Evolutionary conservation across 1,284 basidiomycete species (phyloP).

Genomic region (Cutaneotrichosporon cutaneum): DNA sequence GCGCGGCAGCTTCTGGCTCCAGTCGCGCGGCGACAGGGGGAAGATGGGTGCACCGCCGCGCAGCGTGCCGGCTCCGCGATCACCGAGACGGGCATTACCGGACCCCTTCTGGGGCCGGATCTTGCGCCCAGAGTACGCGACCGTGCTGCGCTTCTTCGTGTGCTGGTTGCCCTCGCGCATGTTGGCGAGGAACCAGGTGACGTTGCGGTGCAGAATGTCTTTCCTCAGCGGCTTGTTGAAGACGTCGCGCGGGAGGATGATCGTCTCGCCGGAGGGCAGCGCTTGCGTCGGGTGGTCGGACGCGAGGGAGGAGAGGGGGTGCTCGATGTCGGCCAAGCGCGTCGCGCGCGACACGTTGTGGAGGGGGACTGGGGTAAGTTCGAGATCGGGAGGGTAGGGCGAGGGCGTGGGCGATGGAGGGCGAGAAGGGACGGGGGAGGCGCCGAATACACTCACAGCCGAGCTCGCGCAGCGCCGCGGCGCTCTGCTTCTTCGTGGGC

Average conservation of each 20-base stretch:
- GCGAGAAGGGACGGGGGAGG: not conserved
- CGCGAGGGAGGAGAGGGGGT: constrained; percentile 47
- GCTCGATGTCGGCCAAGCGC: constrained; percentile 27
- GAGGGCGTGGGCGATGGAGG: not conserved
- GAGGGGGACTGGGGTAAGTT: constrained; percentile 17
- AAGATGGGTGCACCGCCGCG: constrained; percentile 89
- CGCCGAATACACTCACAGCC: constrained; percentile 11
- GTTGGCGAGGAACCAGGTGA: constrained; percentile 82
- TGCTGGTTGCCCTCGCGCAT: constrained; percentile 63
- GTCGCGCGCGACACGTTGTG: constrained; percentile 13
- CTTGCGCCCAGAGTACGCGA: constrained; percentile 83
- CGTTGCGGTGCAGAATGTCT: constrained; percentile 90
- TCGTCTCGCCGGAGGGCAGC: constrained; percentile 25
- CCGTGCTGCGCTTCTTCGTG: constrained; percentile 88
- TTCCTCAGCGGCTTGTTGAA: constrained; percentile 83
- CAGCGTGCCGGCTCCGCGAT: constrained; percentile 82
- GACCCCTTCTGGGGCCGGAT: constrained; percentile 89
- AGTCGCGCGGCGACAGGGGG: constrained; percentile 85
- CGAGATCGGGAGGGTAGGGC: not conserved
- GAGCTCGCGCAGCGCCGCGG: constrained; percentile 15
- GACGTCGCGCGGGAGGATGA: constrained; percentile 55
- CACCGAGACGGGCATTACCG: constrained; percentile 85
- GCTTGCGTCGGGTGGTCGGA: constrained; percentile 38
- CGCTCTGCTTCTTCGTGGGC: constrained; percentile 9
- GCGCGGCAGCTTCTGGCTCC: constrained; percentile 81